Conservation (phyloP, 208 protist genomes). For the Crithidia expoeki region DNA sequence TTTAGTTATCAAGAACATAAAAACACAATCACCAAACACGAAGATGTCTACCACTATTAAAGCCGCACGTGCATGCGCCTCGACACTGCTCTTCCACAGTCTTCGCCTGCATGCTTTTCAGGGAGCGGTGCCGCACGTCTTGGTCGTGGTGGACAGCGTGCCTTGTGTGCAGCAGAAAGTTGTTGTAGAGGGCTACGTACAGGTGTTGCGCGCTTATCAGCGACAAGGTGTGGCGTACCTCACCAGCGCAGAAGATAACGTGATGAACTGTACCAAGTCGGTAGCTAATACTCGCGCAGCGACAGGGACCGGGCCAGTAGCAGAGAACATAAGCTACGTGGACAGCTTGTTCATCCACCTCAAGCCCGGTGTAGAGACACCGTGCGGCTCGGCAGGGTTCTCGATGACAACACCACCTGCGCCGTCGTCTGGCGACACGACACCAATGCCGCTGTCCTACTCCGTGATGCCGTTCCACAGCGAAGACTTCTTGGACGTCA, state of each 20-base stretch:
- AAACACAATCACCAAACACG: not conserved
- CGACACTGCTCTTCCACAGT: conserved; percentile 78
- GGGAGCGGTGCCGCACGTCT: conserved; percentile 77
- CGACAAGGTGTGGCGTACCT: conserved; percentile 23
- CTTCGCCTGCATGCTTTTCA: conserved; percentile 66
- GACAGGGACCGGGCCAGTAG: not conserved
- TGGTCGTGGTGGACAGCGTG: conserved; percentile 71
- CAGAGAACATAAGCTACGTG: not conserved
- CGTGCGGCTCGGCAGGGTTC: conserved; percentile 52
- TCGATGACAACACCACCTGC: not conserved
- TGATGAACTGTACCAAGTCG: conserved; percentile 2
- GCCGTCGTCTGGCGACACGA: not conserved
- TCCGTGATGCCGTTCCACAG: conserved; percentile 66
- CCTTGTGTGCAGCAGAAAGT: conserved; percentile 74
- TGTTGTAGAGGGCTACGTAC: conserved; percentile 78
- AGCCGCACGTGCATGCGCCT: conserved; percentile 62
- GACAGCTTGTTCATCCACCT: conserved; percentile 54
- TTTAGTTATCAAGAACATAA: not conserved
- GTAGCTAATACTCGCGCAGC: not conserved
- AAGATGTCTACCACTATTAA: conserved; percentile 45
- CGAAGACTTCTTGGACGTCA: conserved; percentile 55
- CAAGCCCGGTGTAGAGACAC: conserved; percentile 30
- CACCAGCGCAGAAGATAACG: conserved; percentile 1
- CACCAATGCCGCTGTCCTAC: conserved; percentile 55
- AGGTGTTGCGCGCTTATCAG: conserved; percentile 64